phyloP scores from a whole-genome alignment of 768 basidiomycete genomes.

The Hericium erinaceus region DNA sequence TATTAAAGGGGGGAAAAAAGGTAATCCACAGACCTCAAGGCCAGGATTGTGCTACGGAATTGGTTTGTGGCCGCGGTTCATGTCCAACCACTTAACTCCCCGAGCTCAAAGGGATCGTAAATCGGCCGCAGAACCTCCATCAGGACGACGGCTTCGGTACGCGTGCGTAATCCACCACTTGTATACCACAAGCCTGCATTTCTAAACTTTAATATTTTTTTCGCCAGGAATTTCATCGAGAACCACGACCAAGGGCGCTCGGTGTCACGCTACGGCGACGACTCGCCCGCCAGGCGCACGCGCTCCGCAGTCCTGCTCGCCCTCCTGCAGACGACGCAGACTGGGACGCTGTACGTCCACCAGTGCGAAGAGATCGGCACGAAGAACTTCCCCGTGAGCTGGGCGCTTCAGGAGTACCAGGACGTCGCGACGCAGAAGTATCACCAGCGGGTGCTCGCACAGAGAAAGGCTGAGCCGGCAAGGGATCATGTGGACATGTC shows the following conservation, averaged over 20 bases:
- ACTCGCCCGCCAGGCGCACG: constrained; percentile 43
- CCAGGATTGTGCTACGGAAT: too few species aligned
- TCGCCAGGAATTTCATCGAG: constrained; percentile 48
- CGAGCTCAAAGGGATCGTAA: constrained; percentile 37
- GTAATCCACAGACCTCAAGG: too few species aligned
- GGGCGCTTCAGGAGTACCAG: constrained; percentile 68
- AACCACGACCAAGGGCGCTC: constrained; percentile 62
- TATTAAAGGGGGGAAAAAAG: too few species aligned
- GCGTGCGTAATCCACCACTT: constrained; percentile 30
- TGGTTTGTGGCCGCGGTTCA: too few species aligned
- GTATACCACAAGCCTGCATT: background rate
- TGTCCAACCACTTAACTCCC: constrained; percentile 20
- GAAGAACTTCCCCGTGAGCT: constrained; percentile 50
- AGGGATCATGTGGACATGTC: constrained; percentile 46
- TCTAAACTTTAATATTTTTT: background rate
- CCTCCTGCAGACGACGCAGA: constrained; percentile 48
- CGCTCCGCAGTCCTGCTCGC: constrained; percentile 58
- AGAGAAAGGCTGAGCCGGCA: constrained; percentile 25
- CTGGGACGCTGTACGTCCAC: constrained; percentile 63
- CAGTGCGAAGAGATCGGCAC: constrained; percentile 70
- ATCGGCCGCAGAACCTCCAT: constrained; percentile 48
- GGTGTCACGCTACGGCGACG: constrained; percentile 60
- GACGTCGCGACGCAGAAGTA: constrained; percentile 57
- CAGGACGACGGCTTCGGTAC: constrained; percentile 56
- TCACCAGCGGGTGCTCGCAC: constrained; percentile 37